Evolutionary conservation across 225 moss, liverwort and hornwort genomes (phyloP), one percentile per base, ranked within the genome.

Genomic region (Physcomitrium patens): DNA sequence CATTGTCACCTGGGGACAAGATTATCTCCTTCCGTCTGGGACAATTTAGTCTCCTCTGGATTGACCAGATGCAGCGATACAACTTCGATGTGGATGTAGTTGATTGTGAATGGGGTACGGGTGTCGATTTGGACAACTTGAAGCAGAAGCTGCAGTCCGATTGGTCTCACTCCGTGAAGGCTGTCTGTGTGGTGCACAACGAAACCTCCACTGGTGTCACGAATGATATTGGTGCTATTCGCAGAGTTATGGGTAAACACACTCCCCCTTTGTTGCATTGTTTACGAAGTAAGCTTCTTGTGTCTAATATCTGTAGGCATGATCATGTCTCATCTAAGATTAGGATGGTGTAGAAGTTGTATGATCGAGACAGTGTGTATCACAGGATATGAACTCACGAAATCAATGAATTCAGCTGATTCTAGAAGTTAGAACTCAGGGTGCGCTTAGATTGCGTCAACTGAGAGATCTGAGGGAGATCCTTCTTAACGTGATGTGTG

Each of bases 191-290:
- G 23, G 96, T 94, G 69, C 96, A 96, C 76, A 96, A 96, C 43
- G 96, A 96, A 79, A 96, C 96, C 3, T 96, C 96, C 58, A 96
- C 96, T 0, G 94, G 96, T 65, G 96, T 96, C 28, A 96, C 96
- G 11, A 96, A 96, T 72, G 87, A 96, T 61, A 94, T 96, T 57
- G 85, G 70, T n/a, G 89, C 87, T 19, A 73, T 94, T 1, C 96
- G 96, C 51, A 79, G 86, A 57, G 86, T 96, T 11, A 74, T 99
- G 23, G 93, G 96, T 83, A 73, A 66, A 3, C 1, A 53, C 44
- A 10, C 5, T 37, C 1, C 31, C 12, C 0, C 3, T 45, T 10
- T 11, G 57, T 44, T 10, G 7, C 22, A 9, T 47, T 17, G 14
- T 16, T 4, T 37, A 4, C 31, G 31, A 37, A 37, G 7, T 37